These are phyloP conservation scores for Lyophyllum decastes DNA, from an alignment of 768 basidiomycete species.

Conservation along the genomic window DNA sequence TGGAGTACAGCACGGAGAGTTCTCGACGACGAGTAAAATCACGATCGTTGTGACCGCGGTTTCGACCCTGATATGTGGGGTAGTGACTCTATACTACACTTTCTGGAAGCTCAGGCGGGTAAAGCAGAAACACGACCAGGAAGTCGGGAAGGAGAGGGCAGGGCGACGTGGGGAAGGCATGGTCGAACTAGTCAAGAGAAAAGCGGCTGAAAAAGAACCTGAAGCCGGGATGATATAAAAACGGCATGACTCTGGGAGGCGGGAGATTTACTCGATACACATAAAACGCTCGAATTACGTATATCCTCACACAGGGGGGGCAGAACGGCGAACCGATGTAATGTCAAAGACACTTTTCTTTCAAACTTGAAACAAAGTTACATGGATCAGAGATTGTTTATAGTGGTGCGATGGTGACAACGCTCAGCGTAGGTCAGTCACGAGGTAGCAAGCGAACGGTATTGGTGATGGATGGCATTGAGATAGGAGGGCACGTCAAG, in stretches of 20 bases:
- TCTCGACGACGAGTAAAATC: conserved; percentile 41
- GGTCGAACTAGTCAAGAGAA: conserved; percentile 22
- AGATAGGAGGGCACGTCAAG: too few relatives aligned
- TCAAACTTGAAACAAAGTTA: too few relatives aligned
- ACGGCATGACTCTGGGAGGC: background rate
- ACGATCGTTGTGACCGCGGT: conserved; percentile 50
- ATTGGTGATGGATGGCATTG: too few relatives aligned
- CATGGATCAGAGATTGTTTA: too few relatives aligned
- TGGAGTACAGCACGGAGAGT: conserved; percentile 46
- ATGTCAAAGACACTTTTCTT: too few relatives aligned
- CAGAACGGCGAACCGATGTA: too few relatives aligned
- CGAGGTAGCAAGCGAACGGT: too few relatives aligned
- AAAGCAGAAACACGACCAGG: conserved; percentile 40
- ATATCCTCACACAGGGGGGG: too few relatives aligned
- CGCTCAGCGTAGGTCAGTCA: too few relatives aligned
- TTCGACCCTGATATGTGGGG: conserved; percentile 41
- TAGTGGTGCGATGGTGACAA: too few relatives aligned
- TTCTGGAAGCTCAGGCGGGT: conserved; percentile 46
- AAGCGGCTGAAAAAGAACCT: conserved; percentile 11
- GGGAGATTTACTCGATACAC: too few relatives aligned
- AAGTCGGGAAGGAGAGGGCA: conserved; percentile 41
- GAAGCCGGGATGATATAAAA: conserved; percentile 7
- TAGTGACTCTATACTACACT: conserved; percentile 41
- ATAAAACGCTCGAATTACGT: too few relatives aligned
- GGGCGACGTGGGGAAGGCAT: conserved; percentile 48